Evolutionary conservation across 2,329 filamentous ascomycete species (phyloP).

Genomic region (Trichoderma citrinoviride): DNA sequence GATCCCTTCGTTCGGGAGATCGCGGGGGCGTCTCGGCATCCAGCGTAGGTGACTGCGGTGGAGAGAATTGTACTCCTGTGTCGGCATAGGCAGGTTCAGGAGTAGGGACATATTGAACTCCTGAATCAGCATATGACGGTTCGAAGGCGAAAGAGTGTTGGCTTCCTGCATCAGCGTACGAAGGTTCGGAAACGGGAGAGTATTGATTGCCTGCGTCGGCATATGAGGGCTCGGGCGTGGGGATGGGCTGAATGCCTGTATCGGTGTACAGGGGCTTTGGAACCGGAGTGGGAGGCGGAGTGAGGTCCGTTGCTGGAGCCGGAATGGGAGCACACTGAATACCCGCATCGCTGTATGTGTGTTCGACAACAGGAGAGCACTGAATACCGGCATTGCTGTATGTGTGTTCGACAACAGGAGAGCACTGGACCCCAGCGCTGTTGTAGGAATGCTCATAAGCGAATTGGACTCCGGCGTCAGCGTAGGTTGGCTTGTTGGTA

Average conservation of each 20-base stretch:
- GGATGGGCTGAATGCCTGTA: background rate
- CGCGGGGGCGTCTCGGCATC: slow-evolving; percentile 43
- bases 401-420: background rate
- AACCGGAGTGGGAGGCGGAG: slow-evolving; percentile 24
- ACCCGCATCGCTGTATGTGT: background rate
- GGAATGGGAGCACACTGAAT: background rate
- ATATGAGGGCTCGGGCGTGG: slow-evolving; percentile 32
- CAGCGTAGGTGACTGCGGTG: slow-evolving; percentile 68
- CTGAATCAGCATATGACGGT: slow-evolving; percentile 67
- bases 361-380: background rate
- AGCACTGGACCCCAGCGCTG: slow-evolving; percentile 1
- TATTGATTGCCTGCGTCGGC: background rate
- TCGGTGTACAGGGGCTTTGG: slow-evolving; percentile 29
- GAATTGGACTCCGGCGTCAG: slow-evolving; percentile 75
- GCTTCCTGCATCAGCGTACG: slow-evolving; percentile 72
- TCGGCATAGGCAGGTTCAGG: slow-evolving; percentile 66
- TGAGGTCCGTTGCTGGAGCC: background rate
- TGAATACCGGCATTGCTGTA: slow-evolving; percentile 6
- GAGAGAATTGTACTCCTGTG: slow-evolving; percentile 76
- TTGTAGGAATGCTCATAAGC: background rate
- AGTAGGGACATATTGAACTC: slow-evolving; percentile 79
- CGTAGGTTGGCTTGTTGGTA: slow-evolving; percentile 53
- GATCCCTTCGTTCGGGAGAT: slow-evolving; percentile 61
- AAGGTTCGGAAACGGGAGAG: slow-evolving; percentile 36
- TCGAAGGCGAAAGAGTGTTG: slow-evolving; percentile 55